A percentile compares a stretch with the other conserved stretches of the same genome.
Conservation (phyloP, 78 protist species). For the Dictyostelium firmibasis region DNA sequence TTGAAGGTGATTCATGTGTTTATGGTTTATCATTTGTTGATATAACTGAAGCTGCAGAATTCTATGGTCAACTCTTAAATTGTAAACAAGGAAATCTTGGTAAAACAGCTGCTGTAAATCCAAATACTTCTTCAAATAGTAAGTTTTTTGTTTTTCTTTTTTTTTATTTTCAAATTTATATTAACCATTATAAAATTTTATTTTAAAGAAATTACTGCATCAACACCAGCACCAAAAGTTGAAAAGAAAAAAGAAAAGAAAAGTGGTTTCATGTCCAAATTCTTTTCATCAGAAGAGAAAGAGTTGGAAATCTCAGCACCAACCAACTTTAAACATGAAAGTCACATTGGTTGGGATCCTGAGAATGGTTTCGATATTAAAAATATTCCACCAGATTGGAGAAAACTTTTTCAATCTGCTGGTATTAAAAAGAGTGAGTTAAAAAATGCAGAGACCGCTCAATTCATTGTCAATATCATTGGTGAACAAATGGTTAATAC, state of each 20-base stretch:
- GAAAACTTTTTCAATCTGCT: slow-evolving; percentile 79
- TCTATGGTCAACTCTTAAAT: slow-evolving; percentile 26
- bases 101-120: slow-evolving; percentile 13
- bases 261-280: slow-evolving; percentile 25
- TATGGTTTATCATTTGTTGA: slow-evolving; percentile 83
- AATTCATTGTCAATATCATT: slow-evolving; percentile 76
- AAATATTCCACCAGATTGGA: slow-evolving; percentile 86
- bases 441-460: slow-evolving; percentile 81
- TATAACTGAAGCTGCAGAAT: slow-evolving; percentile 60
- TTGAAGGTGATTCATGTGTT: slow-evolving; percentile 80
- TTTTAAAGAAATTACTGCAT: neutral
- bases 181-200: neutral
- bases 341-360: slow-evolving; percentile 85
- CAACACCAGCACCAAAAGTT: slow-evolving; percentile 32
- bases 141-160: neutral
- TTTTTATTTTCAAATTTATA: neutral
- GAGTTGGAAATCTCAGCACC: slow-evolving; percentile 77
- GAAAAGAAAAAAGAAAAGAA: slow-evolving; percentile 61
- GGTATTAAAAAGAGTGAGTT: slow-evolving; percentile 84
- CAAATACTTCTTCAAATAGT: slow-evolving; percentile 3
- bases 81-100: neutral
- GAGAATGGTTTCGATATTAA: slow-evolving; percentile 66
- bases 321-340: slow-evolving; percentile 73
- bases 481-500: slow-evolving; percentile 57
- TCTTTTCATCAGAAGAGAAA: slow-evolving; percentile 21